A percentile compares a stretch with the other conserved stretches of the same genome.
phyloP scores from a whole-genome alignment of 2,329 filamentous ascomycete genomes.

The Fusarium cyanostomum region DNA sequence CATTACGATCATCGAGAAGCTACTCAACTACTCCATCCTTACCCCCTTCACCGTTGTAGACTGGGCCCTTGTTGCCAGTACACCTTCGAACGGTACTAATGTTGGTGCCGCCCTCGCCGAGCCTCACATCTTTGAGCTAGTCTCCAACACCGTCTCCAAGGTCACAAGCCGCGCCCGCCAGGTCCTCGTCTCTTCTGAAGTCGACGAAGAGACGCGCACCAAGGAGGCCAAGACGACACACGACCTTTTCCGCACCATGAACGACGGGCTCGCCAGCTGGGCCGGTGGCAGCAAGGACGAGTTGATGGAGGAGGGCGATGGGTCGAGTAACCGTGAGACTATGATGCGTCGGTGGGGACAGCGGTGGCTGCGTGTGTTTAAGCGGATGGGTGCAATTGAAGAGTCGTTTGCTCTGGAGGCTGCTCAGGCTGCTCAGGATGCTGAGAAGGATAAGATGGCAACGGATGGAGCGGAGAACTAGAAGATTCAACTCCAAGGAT shows the following conservation, averaged over 20 bases:
- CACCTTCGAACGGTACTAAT: conserved; percentile 58
- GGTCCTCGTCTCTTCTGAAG: conserved; percentile 70
- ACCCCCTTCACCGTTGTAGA: conserved; percentile 86
- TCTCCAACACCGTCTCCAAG: conserved; percentile 88
- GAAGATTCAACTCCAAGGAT: conserved; percentile 25
- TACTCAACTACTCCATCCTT: conserved; percentile 96
- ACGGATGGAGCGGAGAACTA: conserved; percentile 35
- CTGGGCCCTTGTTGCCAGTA: conserved; percentile 78
- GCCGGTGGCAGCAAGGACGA: conserved; percentile 78
- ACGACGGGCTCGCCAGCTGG: conserved; percentile 79
- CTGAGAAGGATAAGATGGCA: conserved; percentile 34
- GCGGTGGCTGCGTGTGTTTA: conserved; percentile 87
- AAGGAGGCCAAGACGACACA: conserved; percentile 79
- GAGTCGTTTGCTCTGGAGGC: conserved; percentile 68
- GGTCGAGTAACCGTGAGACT: conserved; percentile 65
- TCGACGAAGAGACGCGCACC: conserved; percentile 72
- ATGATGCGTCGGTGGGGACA: conserved; percentile 82
- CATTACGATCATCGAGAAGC: conserved; percentile 92
- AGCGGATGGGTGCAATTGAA: conserved; percentile 84
- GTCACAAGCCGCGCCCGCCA: conserved; percentile 88
- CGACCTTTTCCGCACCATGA: conserved; percentile 81
- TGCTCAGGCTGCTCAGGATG: conserved; percentile 34
- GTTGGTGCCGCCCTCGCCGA: conserved; percentile 75
- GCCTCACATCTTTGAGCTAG: conserved; percentile 86
- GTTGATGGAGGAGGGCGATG: conserved; percentile 75